Base-by-base conservation (phyloP, 108 stramenopile species). In the Hondaea fermentalgiana region DNA sequence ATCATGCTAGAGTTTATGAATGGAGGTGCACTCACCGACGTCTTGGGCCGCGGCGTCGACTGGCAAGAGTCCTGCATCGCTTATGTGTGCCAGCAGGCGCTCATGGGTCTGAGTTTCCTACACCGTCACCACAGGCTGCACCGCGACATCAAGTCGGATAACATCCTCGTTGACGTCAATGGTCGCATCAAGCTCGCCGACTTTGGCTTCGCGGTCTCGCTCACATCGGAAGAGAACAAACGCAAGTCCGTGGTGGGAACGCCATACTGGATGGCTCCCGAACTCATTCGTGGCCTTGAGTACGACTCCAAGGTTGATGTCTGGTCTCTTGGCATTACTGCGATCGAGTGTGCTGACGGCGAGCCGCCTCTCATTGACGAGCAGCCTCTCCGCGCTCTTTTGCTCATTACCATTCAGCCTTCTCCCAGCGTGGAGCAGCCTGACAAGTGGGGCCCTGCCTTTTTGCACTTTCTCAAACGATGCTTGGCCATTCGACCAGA, bases 191-290 rank as follows among this genome's bases (percentile, higher is more conserved):
- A 95, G 72, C 88, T 95, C 0, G 95, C 95, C n/a, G 95, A 95
- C 91, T 95, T 95, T 76, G 95, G 95, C 10, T 95, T 95, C 59
- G 95, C 95, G 4, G 91, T 91, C 5, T 90, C 64, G 17, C 87
- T 95, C 57, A 94, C 94, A 6, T 47, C 58, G 87, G 94, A 94
- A 64, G 64, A 92, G 60, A 83, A 57, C 47, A 94, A 93, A 58
- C 91, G 94, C 44, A 92, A 60, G 3, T 91, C 92, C n/a, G 94
- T 94, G 5, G 94, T 94, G 55, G 95, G 95, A 19, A 95, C 95
- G 87, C 94, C 93, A 21, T 94, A 93, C 51, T 95, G 95, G 95
- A 95, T 95, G 95, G 94, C 94, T 0, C 95, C 95, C 14, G 95
- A 95, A 72, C 89, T 95, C 28, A 94, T 95, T 44, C 91, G 90